Evolutionary conservation across 179 eudicot genomes (phyloP), one percentile per base, ranked within the genome.

Genomic region (Silene coronaria): DNA sequence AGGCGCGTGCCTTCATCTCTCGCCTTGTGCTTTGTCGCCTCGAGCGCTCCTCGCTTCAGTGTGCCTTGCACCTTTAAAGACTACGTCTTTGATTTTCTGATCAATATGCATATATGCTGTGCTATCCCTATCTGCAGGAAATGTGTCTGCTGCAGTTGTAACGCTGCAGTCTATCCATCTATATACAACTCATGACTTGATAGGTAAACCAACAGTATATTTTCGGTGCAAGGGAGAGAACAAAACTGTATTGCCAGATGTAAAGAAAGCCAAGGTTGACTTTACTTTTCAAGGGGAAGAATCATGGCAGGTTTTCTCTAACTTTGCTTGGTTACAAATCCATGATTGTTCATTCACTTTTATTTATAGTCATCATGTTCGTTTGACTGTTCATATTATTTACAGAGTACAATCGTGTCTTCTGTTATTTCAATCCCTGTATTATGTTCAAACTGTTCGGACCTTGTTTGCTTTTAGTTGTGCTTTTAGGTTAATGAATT

Each of bases 301-400:
- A 80, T 91, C 98, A 76, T 93, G 97, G 93, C 98, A 93, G 98
- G 98, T 93, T 80, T 65, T 59, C 53, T 5, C 13, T 75, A 23
- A n/a, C 17, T 42, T 66, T 60, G 34, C 45, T 63, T 72, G 70
- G 42, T 64, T 28, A 26, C 38, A 42, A 58, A 17, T 17, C 60
- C 67, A 6, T 75, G 22, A 34, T 17, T 70, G 6, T 19, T 63
- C 60, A 2, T 34, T 62, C 4, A 12, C 28, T 73, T 30, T 10
- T 57, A 42, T 38, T 70, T 12, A 9, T 42, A 17, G 13, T 45
- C 19, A 27, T 64, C 58, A 6, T 28, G 73, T 45, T 23, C 46
- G 57, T 46, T 45, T 45, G 58, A 8, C 24, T 45, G 59, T 7
- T 68, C 48, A n/a, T 64, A 13, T 30, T 38, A 38, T 38, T 8